These are phyloP conservation scores for Naegleria fowleri DNA, from an alignment of 208 protist genomes.

Conservation along the genomic window DNA sequence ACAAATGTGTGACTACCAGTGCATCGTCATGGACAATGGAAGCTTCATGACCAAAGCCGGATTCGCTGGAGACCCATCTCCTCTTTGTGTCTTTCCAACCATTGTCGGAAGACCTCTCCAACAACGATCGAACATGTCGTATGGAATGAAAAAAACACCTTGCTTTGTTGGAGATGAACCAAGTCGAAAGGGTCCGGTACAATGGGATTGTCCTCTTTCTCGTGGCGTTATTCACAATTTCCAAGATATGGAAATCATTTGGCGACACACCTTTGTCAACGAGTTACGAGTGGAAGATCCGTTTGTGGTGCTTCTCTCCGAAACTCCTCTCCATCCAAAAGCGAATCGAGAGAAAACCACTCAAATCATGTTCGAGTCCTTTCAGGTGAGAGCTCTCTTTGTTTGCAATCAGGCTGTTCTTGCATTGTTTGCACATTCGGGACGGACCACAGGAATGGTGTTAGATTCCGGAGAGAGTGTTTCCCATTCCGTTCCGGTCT, in stretches of 20 bases:
- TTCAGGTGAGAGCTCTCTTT: background rate
- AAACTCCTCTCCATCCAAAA: background rate
- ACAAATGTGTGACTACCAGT: too few relatives aligned
- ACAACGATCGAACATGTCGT: slow-evolving; percentile 78
- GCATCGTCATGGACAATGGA: slow-evolving; percentile 90
- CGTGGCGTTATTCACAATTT: slow-evolving; percentile 12
- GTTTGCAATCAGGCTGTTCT: slow-evolving; percentile 7
- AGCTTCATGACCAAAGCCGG: slow-evolving; percentile 82
- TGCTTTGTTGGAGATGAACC: slow-evolving; percentile 46
- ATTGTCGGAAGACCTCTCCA: slow-evolving; percentile 58
- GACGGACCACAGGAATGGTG: slow-evolving; percentile 32
- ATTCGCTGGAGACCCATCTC: slow-evolving; percentile 87
- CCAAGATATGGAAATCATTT: slow-evolving; percentile 17
- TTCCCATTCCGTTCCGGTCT: background rate
- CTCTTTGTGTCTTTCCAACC: slow-evolving; percentile 75
- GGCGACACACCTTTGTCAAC: slow-evolving; percentile 3
- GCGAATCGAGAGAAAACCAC: slow-evolving; percentile 25
- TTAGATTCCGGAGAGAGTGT: background rate
- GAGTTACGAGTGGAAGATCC: background rate
- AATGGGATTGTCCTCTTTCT: slow-evolving; percentile 29
- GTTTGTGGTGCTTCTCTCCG: background rate
- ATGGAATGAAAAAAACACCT: slow-evolving; percentile 88
- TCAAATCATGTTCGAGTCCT: slow-evolving; percentile 27
- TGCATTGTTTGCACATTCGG: slow-evolving; percentile 30
- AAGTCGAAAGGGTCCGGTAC: background rate